These are phyloP conservation scores for Centella asiatica DNA, from an alignment of 129 eudicot genomes.

Conservation along the genomic window DNA sequence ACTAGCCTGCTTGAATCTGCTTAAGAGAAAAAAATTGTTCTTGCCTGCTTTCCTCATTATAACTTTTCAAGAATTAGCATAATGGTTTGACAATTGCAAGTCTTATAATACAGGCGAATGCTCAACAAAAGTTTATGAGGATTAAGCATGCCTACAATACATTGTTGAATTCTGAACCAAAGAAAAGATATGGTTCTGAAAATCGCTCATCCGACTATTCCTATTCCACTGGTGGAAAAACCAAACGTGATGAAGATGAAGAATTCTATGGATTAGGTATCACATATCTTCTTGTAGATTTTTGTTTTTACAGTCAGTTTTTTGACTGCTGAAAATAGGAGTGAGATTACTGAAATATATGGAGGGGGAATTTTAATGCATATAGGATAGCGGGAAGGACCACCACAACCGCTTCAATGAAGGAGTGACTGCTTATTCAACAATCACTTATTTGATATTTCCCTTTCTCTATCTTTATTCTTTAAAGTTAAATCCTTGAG, in stretches of 20 bases:
- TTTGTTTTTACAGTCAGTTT: no score
- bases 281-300: neutral
- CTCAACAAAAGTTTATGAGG: conserved; percentile 89
- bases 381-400: no score
- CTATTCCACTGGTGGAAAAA: conserved; percentile 33
- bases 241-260: conserved; percentile 46
- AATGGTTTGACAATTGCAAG: conserved; percentile 1
- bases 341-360: no score
- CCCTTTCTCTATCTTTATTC: neutral
- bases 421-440: no score
- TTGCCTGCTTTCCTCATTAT: neutral
- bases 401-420: no score
- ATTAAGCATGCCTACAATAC: conserved; percentile 94
- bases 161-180: conserved; percentile 58
- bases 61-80: no score
- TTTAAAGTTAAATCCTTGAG: no score
- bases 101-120: conserved; percentile 51
- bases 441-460: no score
- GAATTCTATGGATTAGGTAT: conserved; percentile 93
- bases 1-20: neutral
- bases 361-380: no score
- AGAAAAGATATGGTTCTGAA: conserved; percentile 46
- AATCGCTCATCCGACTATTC: conserved; percentile 39
- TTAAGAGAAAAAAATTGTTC: neutral
- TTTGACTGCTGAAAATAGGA: no score